Conservation (phyloP, 345 rosid species). For the Pelargonium nanum region DNA sequence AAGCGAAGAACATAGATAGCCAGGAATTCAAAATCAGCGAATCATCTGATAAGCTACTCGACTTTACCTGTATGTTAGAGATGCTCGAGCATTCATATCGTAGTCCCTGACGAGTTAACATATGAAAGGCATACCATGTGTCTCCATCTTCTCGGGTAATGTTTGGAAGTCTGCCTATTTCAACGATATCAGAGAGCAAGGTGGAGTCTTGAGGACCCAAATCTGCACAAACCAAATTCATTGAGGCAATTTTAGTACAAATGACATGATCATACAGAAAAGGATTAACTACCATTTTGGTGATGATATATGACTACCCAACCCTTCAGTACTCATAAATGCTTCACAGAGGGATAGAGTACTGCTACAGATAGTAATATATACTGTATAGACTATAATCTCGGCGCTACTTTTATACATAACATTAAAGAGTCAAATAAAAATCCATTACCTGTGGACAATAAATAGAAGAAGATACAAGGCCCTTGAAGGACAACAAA, state of each 20-base stretch:
- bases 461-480: conserved; percentile 72
- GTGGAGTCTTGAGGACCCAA: conserved; percentile 94
- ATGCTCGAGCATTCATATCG: conserved; percentile 68
- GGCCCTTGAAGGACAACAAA: conserved; percentile 87
- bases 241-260: too few species aligned
- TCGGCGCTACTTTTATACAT: background rate
- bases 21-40: background rate
- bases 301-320: conserved; percentile 2
- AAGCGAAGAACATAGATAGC: too few species aligned
- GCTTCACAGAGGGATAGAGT: too few species aligned
- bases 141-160: conserved; percentile 56
- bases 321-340: too few species aligned
- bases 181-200: conserved; percentile 66
- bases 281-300: too few species aligned
- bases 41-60: background rate
- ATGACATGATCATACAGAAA: too few species aligned
- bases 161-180: conserved; percentile 62
- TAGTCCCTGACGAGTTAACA: conserved; percentile 68
- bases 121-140: conserved; percentile 46
- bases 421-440: too few species aligned
- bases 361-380: too few species aligned
- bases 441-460: conserved; percentile 50
- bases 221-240: conserved; percentile 64
- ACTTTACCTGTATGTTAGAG: conserved; percentile 62
- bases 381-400: too few species aligned